Evolutionary conservation across 192 early-diverging fungal genomes (phyloP).

Genomic region (Backusella circina): DNA sequence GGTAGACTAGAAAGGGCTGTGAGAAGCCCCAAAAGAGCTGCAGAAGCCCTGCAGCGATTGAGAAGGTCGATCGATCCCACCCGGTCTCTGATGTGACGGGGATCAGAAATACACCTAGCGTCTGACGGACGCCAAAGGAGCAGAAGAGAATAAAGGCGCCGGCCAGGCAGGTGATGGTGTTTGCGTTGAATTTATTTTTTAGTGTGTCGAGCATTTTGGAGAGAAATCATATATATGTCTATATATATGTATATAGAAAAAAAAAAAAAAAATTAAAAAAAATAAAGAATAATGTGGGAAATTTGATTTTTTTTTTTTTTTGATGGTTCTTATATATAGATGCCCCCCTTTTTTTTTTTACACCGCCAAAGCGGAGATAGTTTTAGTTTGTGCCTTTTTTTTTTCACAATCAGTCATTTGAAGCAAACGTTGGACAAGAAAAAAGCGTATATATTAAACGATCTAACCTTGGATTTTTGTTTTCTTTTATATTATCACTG

Average conservation of each 20-base stretch:
- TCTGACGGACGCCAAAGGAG: slow-evolving; percentile 35
- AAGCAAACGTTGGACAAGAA: not conserved
- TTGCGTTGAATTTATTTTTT: not conserved
- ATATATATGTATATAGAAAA: not conserved
- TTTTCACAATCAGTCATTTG: slow-evolving; percentile 2
- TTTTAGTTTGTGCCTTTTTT: not conserved
- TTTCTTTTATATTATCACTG: not conserved
- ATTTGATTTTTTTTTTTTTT: not conserved
- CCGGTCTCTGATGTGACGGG: slow-evolving; percentile 25
- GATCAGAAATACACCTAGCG: slow-evolving; percentile 27
- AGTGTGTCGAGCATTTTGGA: not conserved
- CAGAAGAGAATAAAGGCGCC: slow-evolving; percentile 26
- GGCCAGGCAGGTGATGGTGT: not conserved
- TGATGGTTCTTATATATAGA: not conserved
- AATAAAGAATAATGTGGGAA: not conserved
- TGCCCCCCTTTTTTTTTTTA: not conserved
- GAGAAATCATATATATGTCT: too few relatives aligned
- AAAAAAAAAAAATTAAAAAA: not conserved
- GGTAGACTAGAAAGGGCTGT: slow-evolving; percentile 25
- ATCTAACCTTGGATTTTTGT: not conserved
- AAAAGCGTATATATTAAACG: not conserved
- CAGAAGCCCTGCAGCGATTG: slow-evolving; percentile 27
- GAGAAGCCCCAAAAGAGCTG: slow-evolving; percentile 29
- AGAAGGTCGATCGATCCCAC: slow-evolving; percentile 27
- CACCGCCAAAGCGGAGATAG: slow-evolving; percentile 1